Evolutionary conservation across 192 early-diverging fungal species (phyloP), one percentile per base, ranked within the genome.

Genomic region (Mortierella hygrophila): DNA sequence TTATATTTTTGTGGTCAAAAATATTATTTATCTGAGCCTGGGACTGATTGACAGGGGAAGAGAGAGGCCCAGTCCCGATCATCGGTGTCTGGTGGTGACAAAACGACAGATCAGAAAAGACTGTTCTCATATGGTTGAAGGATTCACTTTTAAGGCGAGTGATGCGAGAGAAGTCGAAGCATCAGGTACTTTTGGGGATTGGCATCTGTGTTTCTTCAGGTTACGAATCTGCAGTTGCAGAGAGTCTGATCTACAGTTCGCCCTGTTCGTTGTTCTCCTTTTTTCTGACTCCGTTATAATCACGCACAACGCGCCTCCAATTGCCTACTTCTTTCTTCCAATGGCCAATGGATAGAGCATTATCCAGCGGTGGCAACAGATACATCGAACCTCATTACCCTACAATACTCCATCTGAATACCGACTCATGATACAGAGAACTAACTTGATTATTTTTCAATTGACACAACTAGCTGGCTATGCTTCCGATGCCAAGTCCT

Each of bases 401-500:
- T 1, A 38, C 69, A 38, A n/a, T 42, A 70, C 20, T 11, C 35
- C 3, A 40, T 16, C 38, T 38, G 6, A 16, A 41, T 41, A 41
- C 23, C 46, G 46, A 49, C 72, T 2, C n/a, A 3, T 11, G 26
- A 20, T 52, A 74, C 26, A 18, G 37, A 44, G 21, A 49, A 49
- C 72, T 49, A 74, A 74, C 20, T 26, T 15, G 69, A 32, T 37
- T 16, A 41, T n/a, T 23, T 21, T 7, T 60, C 20, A 18, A 38
- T 41, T 52, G 44, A 5, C 21, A 11, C 42, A 42, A 55, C 23
- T 85, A 85, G 83, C 83, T 81, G 84, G 84, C 90, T 94, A 93
- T 85, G 94, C 93, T 65, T 90, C 94, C 72, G 93, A 92, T 72
- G 82, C 92, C 68, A 87, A 88, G 57, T 88, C 90, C 70, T 76